Percentiles rank a stretch among this genome's conserved stretches.
Conservation (phyloP, 2,329 filamentous ascomycete genomes). For the Penicillium vulpinum region DNA sequence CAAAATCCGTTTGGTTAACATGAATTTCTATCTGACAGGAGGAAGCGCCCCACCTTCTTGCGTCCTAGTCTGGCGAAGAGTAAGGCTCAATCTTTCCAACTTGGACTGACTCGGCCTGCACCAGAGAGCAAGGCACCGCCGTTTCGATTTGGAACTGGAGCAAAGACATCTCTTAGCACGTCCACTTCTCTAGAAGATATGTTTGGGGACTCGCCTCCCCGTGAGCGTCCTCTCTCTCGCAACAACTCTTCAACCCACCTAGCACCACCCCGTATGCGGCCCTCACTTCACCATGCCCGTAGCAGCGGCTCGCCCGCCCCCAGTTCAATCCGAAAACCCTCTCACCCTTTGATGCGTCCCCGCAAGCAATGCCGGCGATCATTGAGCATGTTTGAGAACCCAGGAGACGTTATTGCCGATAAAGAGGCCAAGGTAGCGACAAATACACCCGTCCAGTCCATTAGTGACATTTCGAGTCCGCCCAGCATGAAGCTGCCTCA, state of each 20-base stretch:
- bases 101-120: slow-evolving; percentile 60
- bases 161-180: slow-evolving; percentile 56
- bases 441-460: slow-evolving; percentile 65
- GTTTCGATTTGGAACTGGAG: slow-evolving; percentile 70
- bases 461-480: slow-evolving; percentile 79
- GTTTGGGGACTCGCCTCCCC: slow-evolving; percentile 76
- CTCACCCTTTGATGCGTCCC: slow-evolving; percentile 70
- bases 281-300: slow-evolving; percentile 62
- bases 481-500: slow-evolving; percentile 77
- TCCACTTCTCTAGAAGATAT: slow-evolving; percentile 74
- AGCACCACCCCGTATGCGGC: slow-evolving; percentile 62
- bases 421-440: slow-evolving; percentile 62
- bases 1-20: slow-evolving; percentile 20
- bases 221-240: slow-evolving; percentile 63
- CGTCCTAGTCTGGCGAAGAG: slow-evolving; percentile 73
- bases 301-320: slow-evolving; percentile 74
- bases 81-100: slow-evolving; percentile 72
- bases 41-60: slow-evolving; percentile 66
- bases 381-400: slow-evolving; percentile 96
- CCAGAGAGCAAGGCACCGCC: slow-evolving; percentile 67
- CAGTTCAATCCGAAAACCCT: slow-evolving; percentile 69
- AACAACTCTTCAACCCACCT: slow-evolving; percentile 60
- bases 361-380: slow-evolving; percentile 89
- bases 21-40: slow-evolving; percentile 46
- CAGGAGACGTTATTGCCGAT: slow-evolving; percentile 80